These are phyloP conservation scores for Candida arabinofermentans DNA, from an alignment of 805 yeast species.

Conservation along the genomic window DNA sequence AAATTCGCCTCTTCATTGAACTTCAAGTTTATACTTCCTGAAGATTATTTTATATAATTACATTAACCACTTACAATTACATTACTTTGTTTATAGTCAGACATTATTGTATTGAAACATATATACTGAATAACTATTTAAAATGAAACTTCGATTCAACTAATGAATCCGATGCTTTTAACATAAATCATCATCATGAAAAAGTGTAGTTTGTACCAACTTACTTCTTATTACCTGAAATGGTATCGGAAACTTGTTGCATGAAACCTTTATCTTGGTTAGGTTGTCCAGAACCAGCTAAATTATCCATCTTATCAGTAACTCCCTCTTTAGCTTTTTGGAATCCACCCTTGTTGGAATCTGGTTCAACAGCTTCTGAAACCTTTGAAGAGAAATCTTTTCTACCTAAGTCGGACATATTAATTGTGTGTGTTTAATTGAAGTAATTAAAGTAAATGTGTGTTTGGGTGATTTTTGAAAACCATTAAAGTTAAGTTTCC, in stretches of 20 bases:
- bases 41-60: conserved; percentile 29
- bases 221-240: conserved; percentile 49
- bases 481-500: too few relatives aligned
- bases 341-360: conserved; percentile 57
- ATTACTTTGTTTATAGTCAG: not conserved
- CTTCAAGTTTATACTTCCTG: conserved; percentile 64
- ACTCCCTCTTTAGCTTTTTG: conserved; percentile 70
- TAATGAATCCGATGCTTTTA: not conserved
- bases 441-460: too few relatives aligned
- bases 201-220: not conserved
- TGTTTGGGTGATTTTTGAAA: too few relatives aligned
- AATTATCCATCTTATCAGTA: conserved; percentile 63
- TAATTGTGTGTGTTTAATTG: too few relatives aligned
- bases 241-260: conserved; percentile 65
- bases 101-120: too few relatives aligned
- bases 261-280: conserved; percentile 62
- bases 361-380: conserved; percentile 65
- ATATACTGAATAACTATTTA: not conserved
- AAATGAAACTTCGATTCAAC: too few relatives aligned
- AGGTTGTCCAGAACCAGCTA: conserved; percentile 58
- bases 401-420: conserved; percentile 49
- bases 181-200: too few relatives aligned
- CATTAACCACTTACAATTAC: too few relatives aligned
- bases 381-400: conserved; percentile 69
- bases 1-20: conserved; percentile 60